phyloP scores from a whole-genome alignment of 768 basidiomycete genomes.

The Gymnopilus dilepis region DNA sequence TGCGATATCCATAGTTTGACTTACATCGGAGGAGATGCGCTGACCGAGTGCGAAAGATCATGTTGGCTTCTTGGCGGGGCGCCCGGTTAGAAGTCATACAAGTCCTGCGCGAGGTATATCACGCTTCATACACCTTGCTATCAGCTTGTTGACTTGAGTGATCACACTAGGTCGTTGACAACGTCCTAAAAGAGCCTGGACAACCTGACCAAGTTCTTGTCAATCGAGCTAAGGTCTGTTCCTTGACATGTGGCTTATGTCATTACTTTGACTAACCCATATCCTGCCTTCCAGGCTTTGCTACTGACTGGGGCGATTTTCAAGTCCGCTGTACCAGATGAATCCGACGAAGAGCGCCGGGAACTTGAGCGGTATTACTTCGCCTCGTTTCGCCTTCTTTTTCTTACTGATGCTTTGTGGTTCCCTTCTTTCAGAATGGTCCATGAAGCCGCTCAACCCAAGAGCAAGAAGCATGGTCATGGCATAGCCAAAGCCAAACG shows the following conservation, averaged over 20 bases:
- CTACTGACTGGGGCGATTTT: slow-evolving; percentile 89
- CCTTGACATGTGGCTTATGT: background rate
- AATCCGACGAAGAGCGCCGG: slow-evolving; percentile 90
- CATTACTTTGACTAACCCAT: background rate
- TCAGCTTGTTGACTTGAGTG: slow-evolving; percentile 10
- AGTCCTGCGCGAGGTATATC: slow-evolving; percentile 73
- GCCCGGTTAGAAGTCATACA: slow-evolving; percentile 94
- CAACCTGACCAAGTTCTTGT: slow-evolving; percentile 72
- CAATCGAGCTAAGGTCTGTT: slow-evolving; percentile 82
- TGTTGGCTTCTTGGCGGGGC: slow-evolving; percentile 97
- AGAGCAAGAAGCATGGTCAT: slow-evolving; percentile 56
- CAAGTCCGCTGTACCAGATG: slow-evolving; percentile 84
- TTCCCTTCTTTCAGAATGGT: slow-evolving; percentile 63
- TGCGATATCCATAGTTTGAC: slow-evolving; percentile 27
- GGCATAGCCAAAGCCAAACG: slow-evolving; percentile 43
- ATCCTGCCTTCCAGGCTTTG: slow-evolving; percentile 63
- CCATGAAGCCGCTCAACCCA: slow-evolving; percentile 81
- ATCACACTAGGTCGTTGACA: slow-evolving; percentile 83
- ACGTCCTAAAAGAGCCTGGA: slow-evolving; percentile 81
- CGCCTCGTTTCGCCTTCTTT: slow-evolving; percentile 10
- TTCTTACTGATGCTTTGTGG: slow-evolving; percentile 3
- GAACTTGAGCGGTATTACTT: slow-evolving; percentile 84
- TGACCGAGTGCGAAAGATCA: slow-evolving; percentile 57
- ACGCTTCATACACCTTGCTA: background rate
- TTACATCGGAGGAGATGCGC: no score